A percentile compares a stretch with the other conserved stretches of the same genome.
These are phyloP conservation scores for Antitrichia curtipendula DNA, from an alignment of 225 moss, liverwort and hornwort genomes.

Conservation along the genomic window DNA sequence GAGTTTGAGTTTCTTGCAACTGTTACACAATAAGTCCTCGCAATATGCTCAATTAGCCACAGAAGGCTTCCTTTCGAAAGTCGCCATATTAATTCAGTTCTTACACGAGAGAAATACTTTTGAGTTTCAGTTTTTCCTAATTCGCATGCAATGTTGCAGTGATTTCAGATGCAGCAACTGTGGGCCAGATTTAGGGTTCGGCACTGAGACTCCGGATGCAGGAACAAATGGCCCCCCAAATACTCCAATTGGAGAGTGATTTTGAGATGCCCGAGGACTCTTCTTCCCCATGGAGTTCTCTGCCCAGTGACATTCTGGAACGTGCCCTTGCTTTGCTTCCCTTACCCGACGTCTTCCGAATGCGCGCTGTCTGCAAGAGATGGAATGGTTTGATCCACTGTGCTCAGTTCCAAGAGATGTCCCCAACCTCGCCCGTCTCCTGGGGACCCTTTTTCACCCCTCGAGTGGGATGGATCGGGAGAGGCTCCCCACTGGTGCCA, in stretches of 20 bases:
- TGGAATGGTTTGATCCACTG: slow-evolving; percentile 21
- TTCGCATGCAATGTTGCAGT: background rate
- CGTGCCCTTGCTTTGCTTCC: slow-evolving; percentile 13
- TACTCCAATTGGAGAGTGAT: background rate
- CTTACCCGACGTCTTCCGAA: slow-evolving; percentile 12
- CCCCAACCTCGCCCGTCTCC: background rate
- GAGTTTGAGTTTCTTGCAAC: background rate
- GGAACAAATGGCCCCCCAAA: background rate
- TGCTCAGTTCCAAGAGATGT: slow-evolving; percentile 6
- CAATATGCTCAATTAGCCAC: background rate
- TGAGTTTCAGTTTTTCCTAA: background rate
- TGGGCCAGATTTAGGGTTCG: background rate
- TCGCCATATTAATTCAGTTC: background rate
- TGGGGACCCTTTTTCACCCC: slow-evolving; percentile 21
- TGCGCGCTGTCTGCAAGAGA: slow-evolving; percentile 28
- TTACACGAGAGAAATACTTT: background rate
- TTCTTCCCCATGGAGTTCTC: slow-evolving; percentile 5
- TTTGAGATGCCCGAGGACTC: background rate
- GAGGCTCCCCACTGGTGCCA: background rate
- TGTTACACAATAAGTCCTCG: background rate
- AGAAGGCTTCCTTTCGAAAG: background rate
- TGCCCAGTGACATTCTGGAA: slow-evolving; percentile 24
- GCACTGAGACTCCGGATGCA: background rate
- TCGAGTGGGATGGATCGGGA: slow-evolving; percentile 31
- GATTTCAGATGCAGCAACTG: background rate